These are phyloP conservation scores for Phlyctochytrium planicorne DNA, from an alignment of 192 early-diverging fungal genomes.

Conservation along the genomic window DNA sequence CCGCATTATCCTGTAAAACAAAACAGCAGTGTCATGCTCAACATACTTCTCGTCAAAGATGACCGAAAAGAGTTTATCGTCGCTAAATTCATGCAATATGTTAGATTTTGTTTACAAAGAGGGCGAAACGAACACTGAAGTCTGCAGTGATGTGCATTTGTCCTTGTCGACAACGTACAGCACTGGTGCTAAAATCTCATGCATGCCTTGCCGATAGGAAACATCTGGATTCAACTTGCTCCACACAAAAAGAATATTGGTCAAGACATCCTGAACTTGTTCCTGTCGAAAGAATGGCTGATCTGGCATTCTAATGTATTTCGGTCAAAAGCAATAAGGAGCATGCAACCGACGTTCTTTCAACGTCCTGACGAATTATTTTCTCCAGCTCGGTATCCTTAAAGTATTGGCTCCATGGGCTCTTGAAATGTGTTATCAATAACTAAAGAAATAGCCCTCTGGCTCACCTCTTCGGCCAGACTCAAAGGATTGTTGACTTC, in stretches of 20 bases:
- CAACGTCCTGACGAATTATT: slow-evolving; percentile 88
- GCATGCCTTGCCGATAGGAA: slow-evolving; percentile 98
- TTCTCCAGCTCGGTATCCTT: slow-evolving; percentile 79
- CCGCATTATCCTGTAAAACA: slow-evolving; percentile 84
- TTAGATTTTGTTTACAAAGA: slow-evolving; percentile 1
- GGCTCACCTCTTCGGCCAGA: slow-evolving; percentile 70
- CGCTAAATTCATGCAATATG: not conserved
- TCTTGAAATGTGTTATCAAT: slow-evolving; percentile 41
- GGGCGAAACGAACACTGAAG: not conserved
- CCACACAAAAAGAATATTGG: slow-evolving; percentile 87
- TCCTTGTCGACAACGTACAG: slow-evolving; percentile 77
- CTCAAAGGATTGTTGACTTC: slow-evolving; percentile 83
- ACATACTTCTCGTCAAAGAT: slow-evolving; percentile 68
- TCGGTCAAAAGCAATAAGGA: not conserved
- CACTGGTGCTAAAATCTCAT: slow-evolving; percentile 87
- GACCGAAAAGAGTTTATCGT: slow-evolving; percentile 35
- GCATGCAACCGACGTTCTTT: slow-evolving; percentile 68
- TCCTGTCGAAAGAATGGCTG: slow-evolving; percentile 71
- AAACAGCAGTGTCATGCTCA: slow-evolving; percentile 81
- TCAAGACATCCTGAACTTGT: slow-evolving; percentile 66
- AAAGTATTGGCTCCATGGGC: slow-evolving; percentile 94
- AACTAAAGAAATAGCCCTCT: not conserved
- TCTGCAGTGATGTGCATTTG: slow-evolving; percentile 28
- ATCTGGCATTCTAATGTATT: slow-evolving; percentile 77
- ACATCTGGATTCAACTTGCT: slow-evolving; percentile 84